Base-by-base conservation (phyloP, 2,329 filamentous ascomycete species). In the Ploettnerulaceae sp. region DNA sequence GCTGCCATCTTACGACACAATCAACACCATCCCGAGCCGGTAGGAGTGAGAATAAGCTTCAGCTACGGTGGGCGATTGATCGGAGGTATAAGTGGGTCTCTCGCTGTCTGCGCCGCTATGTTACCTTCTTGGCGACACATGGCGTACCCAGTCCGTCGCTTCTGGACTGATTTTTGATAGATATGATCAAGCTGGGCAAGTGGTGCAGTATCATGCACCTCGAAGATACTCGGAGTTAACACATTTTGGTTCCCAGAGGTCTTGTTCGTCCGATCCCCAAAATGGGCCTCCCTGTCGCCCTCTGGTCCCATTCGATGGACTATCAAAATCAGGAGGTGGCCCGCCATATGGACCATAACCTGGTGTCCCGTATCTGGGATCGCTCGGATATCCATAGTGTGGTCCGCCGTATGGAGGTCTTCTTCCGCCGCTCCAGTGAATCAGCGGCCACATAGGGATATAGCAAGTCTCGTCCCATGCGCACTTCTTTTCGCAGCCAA, bases 361-460 rank as follows among this genome's bases (percentile, higher is more conserved):
- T n/a, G n/a, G n/a, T n/a, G n/a, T n/a, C n/a, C n/a, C n/a, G n/a
- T n/a, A n/a, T n/a, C n/a, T n/a, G n/a, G n/a, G n/a, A n/a, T n/a
- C 29, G 17, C 36, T 25, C n/a, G 36, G 36, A 14, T 32, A 21
- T 2, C 39, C 29, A n/a, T 43, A 34, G 25, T 18, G 2, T 21
- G 12, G 17, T 5, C 39, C 15, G 15, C 43, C 28, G 2, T 44
- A 36, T 20, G 48, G 41, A 14, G 37, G 36, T 20, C 39, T 17
- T 3, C 20, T 22, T 4, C 47, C 24, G 15, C 38, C 18, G 25
- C 25, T 29, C 22, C 37, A 39, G 3, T 42, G 46, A 7, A 61
- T 49, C 49, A 72, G 50, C 2, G 72, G 72, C 72, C 72, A 75
- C 67, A 75, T 75, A 1, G 72, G 71, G 29, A 75, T 72, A 48